Evolutionary conservation across 73 alveolate species (phyloP).

Genomic region (Durusdinium trenchii): DNA sequence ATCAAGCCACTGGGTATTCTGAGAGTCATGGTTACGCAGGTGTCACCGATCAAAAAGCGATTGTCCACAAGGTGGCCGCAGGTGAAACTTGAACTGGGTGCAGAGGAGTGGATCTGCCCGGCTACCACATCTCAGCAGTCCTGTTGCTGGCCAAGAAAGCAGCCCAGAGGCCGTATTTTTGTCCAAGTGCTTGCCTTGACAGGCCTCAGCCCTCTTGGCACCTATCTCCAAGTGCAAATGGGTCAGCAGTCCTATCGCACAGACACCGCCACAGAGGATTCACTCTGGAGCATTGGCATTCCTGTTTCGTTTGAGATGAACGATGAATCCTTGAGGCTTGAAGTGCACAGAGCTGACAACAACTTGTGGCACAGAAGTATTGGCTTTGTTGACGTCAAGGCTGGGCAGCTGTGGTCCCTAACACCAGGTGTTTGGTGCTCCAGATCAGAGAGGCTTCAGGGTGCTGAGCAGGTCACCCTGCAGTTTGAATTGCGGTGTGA

Average conservation of each 20-base stretch:
- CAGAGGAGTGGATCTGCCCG: constrained; percentile 70
- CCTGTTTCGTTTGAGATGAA: background rate
- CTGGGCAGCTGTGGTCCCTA: background rate
- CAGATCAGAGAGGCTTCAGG: constrained; percentile 12
- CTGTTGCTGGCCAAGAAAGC: constrained; percentile 6
- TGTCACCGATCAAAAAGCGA: background rate
- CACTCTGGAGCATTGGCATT: constrained; percentile 10
- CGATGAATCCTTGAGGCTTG: background rate
- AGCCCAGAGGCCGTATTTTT: constrained; percentile 27
- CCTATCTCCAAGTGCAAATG: constrained; percentile 27
- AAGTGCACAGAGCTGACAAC: constrained; percentile 43
- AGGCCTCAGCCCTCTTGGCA: constrained; percentile 16
- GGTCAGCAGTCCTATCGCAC: constrained; percentile 58
- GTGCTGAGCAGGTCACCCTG: constrained; percentile 36
- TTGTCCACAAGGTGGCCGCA: constrained; percentile 34
- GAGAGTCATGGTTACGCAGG: constrained; percentile 51
- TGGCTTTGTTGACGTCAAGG: constrained; percentile 58
- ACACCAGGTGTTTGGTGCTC: constrained; percentile 33
- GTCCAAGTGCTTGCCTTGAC: constrained; percentile 21
- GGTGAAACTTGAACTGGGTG: constrained; percentile 33
- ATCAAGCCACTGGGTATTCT: constrained; percentile 66
- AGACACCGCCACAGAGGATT: constrained; percentile 36
- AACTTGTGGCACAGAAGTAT: constrained; percentile 18
- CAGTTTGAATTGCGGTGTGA: background rate
- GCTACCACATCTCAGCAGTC: background rate